Conservation (phyloP, 495 filamentous ascomycete species). For the Penicillium paxilli region DNA sequence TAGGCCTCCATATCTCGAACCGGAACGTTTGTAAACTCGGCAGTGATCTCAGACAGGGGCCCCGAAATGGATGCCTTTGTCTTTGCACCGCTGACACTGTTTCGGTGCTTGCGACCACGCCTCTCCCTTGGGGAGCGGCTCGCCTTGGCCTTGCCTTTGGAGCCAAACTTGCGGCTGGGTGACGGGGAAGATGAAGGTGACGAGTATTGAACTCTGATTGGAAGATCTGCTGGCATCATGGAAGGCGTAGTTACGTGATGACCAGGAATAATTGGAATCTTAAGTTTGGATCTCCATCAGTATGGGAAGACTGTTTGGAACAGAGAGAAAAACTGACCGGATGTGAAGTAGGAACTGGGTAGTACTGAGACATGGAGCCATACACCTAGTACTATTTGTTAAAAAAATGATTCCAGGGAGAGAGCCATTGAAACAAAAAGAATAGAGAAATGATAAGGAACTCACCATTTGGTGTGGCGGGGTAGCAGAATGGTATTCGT, state of each 20-base stretch:
- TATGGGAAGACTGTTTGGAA: neutral
- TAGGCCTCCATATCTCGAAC: slow-evolving; percentile 79
- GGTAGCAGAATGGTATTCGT: neutral
- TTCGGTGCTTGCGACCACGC: slow-evolving; percentile 1
- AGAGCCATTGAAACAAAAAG: no score
- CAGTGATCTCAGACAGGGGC: slow-evolving; percentile 79
- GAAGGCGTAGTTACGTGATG: slow-evolving; percentile 31
- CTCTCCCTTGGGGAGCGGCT: slow-evolving; percentile 1
- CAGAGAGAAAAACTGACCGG: slow-evolving; percentile 7
- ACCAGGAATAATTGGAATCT: slow-evolving; percentile 12
- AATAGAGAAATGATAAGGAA: no score
- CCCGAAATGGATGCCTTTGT: slow-evolving; percentile 21
- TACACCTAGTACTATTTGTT: slow-evolving; percentile 4
- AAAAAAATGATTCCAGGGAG: neutral
- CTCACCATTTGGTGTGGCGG: slow-evolving; percentile 11
- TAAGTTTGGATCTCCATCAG: neutral
- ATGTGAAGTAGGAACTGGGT: slow-evolving; percentile 17
- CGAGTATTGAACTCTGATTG: slow-evolving; percentile 1
- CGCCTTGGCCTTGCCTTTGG: slow-evolving; percentile 5
- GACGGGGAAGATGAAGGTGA: slow-evolving; percentile 8
- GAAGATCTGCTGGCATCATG: slow-evolving; percentile 12
- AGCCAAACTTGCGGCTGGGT: neutral
- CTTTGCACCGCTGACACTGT: neutral
- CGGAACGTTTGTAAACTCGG: slow-evolving; percentile 59
- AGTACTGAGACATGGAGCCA: slow-evolving; percentile 13